These are phyloP conservation scores for Arachnopeziza araneosa DNA, from an alignment of 2,329 filamentous ascomycete species.

Conservation along the genomic window DNA sequence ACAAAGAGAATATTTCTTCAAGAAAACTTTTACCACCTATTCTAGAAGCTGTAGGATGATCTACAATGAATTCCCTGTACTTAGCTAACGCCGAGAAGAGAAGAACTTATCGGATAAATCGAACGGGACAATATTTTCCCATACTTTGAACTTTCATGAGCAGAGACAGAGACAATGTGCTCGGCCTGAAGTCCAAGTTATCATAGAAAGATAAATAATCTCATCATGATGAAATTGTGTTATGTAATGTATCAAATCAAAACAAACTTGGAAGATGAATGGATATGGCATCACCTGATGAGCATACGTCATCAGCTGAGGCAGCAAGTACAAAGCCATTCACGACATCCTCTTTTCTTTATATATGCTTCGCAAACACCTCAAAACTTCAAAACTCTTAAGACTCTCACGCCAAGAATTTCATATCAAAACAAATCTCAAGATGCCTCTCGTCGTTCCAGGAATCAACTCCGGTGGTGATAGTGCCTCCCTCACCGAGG, in stretches of 20 bases:
- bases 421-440: conserved; percentile 26
- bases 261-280: neutral
- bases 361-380: neutral
- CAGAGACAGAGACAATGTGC: too few relatives aligned
- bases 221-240: neutral
- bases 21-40: too few relatives aligned
- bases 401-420: neutral
- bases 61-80: too few relatives aligned
- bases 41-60: too few relatives aligned
- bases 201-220: neutral
- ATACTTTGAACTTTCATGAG: too few relatives aligned
- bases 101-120: too few relatives aligned
- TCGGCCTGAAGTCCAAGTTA: too few relatives aligned
- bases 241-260: neutral
- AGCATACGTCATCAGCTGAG: neutral
- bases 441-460: conserved; percentile 60
- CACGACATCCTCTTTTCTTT: neutral
- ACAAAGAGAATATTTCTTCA: too few relatives aligned
- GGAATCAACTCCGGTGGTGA: conserved; percentile 42
- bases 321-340: neutral
- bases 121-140: too few relatives aligned
- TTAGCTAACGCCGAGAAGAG: too few relatives aligned
- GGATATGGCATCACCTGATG: neutral
- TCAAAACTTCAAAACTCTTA: neutral
- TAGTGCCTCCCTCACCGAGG: conserved; percentile 39